These are phyloP conservation scores for Raffaelea albimanens DNA, from an alignment of 2,329 filamentous ascomycete species.

Conservation along the genomic window DNA sequence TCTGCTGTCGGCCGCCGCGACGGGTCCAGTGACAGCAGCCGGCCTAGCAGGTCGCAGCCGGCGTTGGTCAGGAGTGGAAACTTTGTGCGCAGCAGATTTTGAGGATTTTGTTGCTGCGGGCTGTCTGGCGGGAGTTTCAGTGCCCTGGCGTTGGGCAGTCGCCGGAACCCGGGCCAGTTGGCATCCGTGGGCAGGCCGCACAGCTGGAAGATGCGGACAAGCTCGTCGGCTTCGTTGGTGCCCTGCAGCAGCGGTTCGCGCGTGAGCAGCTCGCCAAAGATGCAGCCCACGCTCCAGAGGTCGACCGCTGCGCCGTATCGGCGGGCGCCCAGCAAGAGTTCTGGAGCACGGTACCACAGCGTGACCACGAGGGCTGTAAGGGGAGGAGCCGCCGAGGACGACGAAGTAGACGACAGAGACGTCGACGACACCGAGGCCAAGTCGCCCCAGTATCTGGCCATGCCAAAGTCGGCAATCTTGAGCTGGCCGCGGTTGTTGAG, in stretches of 20 bases:
- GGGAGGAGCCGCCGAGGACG: no score
- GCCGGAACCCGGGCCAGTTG: constrained; percentile 77
- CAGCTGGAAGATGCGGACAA: constrained; percentile 79
- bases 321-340: constrained; percentile 73
- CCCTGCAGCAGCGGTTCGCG: constrained; percentile 79
- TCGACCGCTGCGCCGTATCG: constrained; percentile 72
- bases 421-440: constrained; percentile 34
- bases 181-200: constrained; percentile 78
- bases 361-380: constrained; percentile 85
- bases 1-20: constrained; percentile 57
- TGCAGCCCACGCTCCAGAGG: constrained; percentile 94
- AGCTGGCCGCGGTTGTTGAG: constrained; percentile 92
- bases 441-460: constrained; percentile 65
- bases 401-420: no score
- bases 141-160: constrained; percentile 76
- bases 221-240: constrained; percentile 84
- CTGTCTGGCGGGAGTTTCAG: constrained; percentile 54
- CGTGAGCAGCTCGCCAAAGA: constrained; percentile 83
- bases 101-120: no score
- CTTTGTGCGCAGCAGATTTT: constrained; percentile 49
- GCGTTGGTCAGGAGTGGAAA: constrained; percentile 76
- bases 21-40: constrained; percentile 68
- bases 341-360: constrained; percentile 90
- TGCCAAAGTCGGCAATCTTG: constrained; percentile 96
- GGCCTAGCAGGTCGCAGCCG: constrained; percentile 59